A percentile compares a stretch with the other conserved stretches of the same genome.
These are phyloP conservation scores for Capsella rubella DNA, from an alignment of 441 rosid genomes.

Conservation along the genomic window DNA sequence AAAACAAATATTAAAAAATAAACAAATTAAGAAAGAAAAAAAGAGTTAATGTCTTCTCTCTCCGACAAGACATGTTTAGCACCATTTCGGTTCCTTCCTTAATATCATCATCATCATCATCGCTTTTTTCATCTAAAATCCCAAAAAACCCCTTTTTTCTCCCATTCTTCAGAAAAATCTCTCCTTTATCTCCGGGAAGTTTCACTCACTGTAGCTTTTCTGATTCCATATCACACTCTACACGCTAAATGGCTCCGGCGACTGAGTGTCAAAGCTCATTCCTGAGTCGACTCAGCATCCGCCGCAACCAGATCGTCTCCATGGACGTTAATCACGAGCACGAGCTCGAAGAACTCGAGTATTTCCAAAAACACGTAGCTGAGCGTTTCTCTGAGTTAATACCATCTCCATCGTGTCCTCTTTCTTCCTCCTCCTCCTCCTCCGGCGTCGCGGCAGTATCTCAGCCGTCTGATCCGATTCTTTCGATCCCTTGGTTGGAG, in stretches of 20 bases:
- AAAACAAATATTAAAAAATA: neutral
- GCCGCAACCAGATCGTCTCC: constrained; percentile 82
- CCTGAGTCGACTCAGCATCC: constrained; percentile 87
- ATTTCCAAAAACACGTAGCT: constrained; percentile 72
- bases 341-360: constrained; percentile 78
- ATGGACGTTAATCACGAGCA: constrained; percentile 86
- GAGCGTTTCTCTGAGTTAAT: constrained; percentile 68
- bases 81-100: constrained; percentile 25
- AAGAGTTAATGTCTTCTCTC: constrained; percentile 29
- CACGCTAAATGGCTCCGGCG: constrained; percentile 53
- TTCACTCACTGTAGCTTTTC: neutral
- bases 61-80: constrained; percentile 47
- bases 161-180: constrained; percentile 14
- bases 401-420: constrained; percentile 34
- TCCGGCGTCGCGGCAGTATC: neutral
- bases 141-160: constrained; percentile 12
- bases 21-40: neutral
- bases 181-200: constrained; percentile 24
- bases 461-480: constrained; percentile 42
- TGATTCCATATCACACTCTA: constrained; percentile 8
- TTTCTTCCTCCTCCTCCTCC: constrained; percentile 10
- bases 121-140: constrained; percentile 24
- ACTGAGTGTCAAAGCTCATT: constrained; percentile 79
- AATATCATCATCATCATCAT: neutral
- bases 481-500: constrained; percentile 81